Conservation (phyloP, 805 yeast species). For the Saccharomyces kudriavzevii region DNA sequence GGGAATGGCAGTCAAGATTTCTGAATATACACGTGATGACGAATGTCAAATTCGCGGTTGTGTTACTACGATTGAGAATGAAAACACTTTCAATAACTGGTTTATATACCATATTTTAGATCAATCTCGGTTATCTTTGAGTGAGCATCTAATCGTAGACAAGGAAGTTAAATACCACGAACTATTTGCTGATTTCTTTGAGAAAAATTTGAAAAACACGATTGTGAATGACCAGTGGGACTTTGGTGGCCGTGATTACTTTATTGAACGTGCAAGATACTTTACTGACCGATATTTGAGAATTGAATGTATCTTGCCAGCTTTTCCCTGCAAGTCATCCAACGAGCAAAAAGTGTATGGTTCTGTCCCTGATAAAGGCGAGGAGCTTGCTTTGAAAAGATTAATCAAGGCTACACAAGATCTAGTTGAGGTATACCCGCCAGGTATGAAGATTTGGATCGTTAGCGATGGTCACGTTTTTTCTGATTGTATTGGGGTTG, state of each 20-base stretch:
- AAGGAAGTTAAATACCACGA: constrained; percentile 20
- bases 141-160: constrained; percentile 9
- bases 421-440: constrained; percentile 38
- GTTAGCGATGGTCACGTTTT: constrained; percentile 62
- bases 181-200: constrained; percentile 37
- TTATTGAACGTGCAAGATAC: constrained; percentile 36
- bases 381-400: constrained; percentile 36
- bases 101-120: constrained; percentile 32
- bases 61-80: constrained; percentile 29
- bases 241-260: constrained; percentile 36
- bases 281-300: constrained; percentile 42
- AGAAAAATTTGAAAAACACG: constrained; percentile 39
- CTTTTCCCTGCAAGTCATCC: constrained; percentile 60
- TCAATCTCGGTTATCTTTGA: constrained; percentile 28
- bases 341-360: constrained; percentile 45
- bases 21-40: constrained; percentile 26
- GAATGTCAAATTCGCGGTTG: constrained; percentile 35
- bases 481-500: constrained; percentile 56
- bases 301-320: constrained; percentile 53
- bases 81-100: constrained; percentile 31
- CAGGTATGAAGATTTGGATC: constrained; percentile 48
- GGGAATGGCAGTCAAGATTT: constrained; percentile 22
- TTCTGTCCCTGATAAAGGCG: constrained; percentile 47
- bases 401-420: constrained; percentile 29
- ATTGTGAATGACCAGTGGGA: constrained; percentile 44